Percentiles rank a stretch among this genome's conserved stretches.
phyloP scores from a whole-genome alignment of 2,329 filamentous ascomycete species.

The Claviceps lovelessii region DNA sequence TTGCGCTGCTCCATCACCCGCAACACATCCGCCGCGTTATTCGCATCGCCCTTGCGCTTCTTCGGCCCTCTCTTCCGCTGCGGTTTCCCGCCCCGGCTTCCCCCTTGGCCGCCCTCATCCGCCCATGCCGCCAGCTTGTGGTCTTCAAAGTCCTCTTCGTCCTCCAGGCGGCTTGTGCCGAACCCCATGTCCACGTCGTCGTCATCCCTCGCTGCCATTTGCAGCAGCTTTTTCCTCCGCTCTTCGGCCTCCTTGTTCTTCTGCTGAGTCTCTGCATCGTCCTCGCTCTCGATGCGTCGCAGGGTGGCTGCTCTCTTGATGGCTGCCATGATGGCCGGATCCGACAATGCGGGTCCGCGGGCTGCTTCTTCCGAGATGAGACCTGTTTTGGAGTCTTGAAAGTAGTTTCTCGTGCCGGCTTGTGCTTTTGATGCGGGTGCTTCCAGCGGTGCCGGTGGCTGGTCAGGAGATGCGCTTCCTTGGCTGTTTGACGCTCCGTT shows the following conservation, averaged over 20 bases:
- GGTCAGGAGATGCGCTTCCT: constrained; percentile 13
- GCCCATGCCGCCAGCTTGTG: constrained; percentile 54
- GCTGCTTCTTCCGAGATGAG: constrained; percentile 38
- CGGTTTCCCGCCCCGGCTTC: constrained; percentile 24
- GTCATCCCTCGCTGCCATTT: constrained; percentile 62
- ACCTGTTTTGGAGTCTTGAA: constrained; percentile 41
- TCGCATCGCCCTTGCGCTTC: constrained; percentile 64
- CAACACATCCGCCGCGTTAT: constrained; percentile 69
- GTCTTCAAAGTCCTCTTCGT: constrained; percentile 69
- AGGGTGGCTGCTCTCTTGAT: constrained; percentile 70
- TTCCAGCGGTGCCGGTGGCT: constrained; percentile 34
- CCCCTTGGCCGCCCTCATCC: constrained; percentile 33
- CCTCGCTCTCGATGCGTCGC: constrained; percentile 29
- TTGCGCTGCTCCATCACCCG: constrained; percentile 55
- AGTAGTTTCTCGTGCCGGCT: constrained; percentile 41
- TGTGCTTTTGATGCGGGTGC: constrained; percentile 14
- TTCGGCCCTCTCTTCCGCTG: constrained; percentile 58
- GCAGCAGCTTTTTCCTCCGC: constrained; percentile 59
- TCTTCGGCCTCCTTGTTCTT: constrained; percentile 45
- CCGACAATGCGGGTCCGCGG: constrained; percentile 42
- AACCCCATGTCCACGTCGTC: constrained; percentile 93
- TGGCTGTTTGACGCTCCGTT: constrained; percentile 5
- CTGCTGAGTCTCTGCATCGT: constrained; percentile 21
- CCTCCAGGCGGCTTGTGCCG: constrained; percentile 71
- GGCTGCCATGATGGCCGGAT: constrained; percentile 69